Conservation (phyloP, 202 grass and related monocot genomes). For the Zoysia matrella region DNA sequence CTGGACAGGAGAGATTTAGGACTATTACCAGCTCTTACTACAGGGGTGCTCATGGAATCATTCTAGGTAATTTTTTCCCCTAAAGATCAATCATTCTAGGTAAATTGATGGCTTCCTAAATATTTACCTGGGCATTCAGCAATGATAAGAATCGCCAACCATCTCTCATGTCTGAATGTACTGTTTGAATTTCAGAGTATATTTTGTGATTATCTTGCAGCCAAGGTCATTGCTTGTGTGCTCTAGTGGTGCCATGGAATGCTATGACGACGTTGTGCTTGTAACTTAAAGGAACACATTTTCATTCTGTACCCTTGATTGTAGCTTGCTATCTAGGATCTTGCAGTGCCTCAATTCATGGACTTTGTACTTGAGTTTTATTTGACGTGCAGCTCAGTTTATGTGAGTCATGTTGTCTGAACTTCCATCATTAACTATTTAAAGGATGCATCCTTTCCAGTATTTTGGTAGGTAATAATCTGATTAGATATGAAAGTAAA, state of each 20-base stretch:
- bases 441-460: constrained; percentile 5
- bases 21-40: no score
- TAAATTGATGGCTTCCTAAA: constrained; percentile 40
- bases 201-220: constrained; percentile 21
- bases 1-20: no score
- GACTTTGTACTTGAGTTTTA: not conserved
- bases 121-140: not conserved
- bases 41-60: constrained; percentile 44
- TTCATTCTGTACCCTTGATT: not conserved
- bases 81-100: constrained; percentile 72
- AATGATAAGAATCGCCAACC: constrained; percentile 4
- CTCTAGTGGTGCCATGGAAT: constrained; percentile 2
- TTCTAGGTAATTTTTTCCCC: no score
- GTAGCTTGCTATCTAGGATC: not conserved
- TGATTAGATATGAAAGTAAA: not conserved
- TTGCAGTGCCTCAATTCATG: not conserved
- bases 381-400: constrained; percentile 7
- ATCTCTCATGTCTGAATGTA: not conserved
- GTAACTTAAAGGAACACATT: not conserved
- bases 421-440: not conserved
- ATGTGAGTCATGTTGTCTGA: not conserved
- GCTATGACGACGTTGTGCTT: not conserved
- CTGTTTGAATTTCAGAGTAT: not conserved
- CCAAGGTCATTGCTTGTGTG: not conserved
- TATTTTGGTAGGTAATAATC: not conserved